phyloP scores from a whole-genome alignment of 495 filamentous ascomycete genomes.

The Talaromyces adpressus region DNA sequence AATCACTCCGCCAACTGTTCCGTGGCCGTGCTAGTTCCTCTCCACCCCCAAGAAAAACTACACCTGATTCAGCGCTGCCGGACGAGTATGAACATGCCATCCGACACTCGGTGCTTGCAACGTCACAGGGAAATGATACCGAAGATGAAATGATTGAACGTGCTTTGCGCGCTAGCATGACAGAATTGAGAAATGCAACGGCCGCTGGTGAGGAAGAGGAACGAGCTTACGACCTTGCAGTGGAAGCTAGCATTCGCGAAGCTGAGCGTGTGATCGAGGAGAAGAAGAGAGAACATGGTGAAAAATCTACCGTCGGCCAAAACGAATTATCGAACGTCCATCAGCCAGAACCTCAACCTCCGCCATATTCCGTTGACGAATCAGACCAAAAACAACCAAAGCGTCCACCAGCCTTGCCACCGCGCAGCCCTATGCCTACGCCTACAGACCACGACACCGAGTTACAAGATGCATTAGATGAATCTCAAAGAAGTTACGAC shows the following conservation, averaged over 20 bases:
- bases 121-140: slow-evolving; percentile 56
- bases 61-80: neutral
- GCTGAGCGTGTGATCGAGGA: slow-evolving; percentile 18
- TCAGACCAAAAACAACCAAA: neutral
- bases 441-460: slow-evolving; percentile 35
- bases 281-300: slow-evolving; percentile 9
- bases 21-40: slow-evolving; percentile 4
- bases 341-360: neutral
- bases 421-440: slow-evolving; percentile 15
- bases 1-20: neutral
- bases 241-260: slow-evolving; percentile 25
- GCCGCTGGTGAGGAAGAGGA: slow-evolving; percentile 18
- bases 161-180: slow-evolving; percentile 61
- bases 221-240: slow-evolving; percentile 19
- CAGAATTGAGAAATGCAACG: slow-evolving; percentile 43
- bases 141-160: slow-evolving; percentile 62
- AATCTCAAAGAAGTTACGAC: slow-evolving; percentile 30
- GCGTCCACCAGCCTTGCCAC: slow-evolving; percentile 16
- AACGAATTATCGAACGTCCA: neutral
- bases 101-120: slow-evolving; percentile 56
- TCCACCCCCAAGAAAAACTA: neutral
- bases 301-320: neutral
- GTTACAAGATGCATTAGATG: slow-evolving; percentile 37
- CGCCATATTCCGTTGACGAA: neutral
- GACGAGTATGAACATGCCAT: slow-evolving; percentile 65